Conservation (phyloP, 2,329 filamentous ascomycete genomes). For the Xylariomycetidae sp. region DNA sequence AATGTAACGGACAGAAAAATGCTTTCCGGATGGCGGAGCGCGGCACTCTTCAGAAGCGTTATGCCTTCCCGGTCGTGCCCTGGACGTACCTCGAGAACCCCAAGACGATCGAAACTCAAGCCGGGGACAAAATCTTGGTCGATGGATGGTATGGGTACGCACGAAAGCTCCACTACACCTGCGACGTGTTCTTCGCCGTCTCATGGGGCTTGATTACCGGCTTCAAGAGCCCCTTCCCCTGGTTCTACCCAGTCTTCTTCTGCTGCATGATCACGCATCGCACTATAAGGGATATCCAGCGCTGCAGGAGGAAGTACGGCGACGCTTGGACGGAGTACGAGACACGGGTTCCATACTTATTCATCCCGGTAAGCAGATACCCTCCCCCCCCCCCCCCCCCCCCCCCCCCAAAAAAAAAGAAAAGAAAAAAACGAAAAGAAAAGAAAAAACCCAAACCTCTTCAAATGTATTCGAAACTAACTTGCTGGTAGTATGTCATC, state of each 20-base stretch:
- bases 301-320: constrained; percentile 74
- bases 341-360: constrained; percentile 73
- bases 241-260: constrained; percentile 87
- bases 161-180: constrained; percentile 55
- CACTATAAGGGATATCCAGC: constrained; percentile 68
- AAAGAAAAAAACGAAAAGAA: not conserved
- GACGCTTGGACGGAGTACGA: constrained; percentile 80
- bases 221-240: constrained; percentile 70
- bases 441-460: not conserved
- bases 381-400: too few relatives aligned
- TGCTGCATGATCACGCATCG: constrained; percentile 75
- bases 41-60: constrained; percentile 64
- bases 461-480: too few relatives aligned
- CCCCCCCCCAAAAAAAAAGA: not conserved
- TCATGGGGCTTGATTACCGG: constrained; percentile 49
- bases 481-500: too few relatives aligned
- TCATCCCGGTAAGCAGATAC: constrained; percentile 57
- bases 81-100: constrained; percentile 83
- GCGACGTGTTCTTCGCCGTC: constrained; percentile 45
- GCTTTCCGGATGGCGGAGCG: constrained; percentile 78
- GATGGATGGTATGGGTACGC: constrained; percentile 82
- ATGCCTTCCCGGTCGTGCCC: constrained; percentile 84
- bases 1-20: constrained; percentile 90
- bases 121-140: constrained; percentile 71
- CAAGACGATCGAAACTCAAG: constrained; percentile 66